Evolutionary conservation across 352 stramenopile species (phyloP).

Genomic region (Paralagenidium karlingii): DNA sequence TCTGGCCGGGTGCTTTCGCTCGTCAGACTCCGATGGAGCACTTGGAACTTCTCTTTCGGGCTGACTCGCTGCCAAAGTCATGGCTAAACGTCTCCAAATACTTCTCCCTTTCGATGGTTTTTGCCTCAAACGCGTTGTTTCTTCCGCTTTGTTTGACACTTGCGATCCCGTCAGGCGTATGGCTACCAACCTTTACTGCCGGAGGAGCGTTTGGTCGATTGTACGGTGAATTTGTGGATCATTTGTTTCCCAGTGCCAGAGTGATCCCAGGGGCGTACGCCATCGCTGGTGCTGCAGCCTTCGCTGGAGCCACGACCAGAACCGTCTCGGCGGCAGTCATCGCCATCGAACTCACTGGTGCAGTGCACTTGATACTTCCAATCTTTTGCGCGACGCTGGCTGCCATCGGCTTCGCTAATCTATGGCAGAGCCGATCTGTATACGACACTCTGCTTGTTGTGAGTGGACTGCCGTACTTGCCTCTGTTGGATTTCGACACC

Average conservation of each 20-base stretch:
- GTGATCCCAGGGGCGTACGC: constrained; percentile 63
- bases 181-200: constrained; percentile 76
- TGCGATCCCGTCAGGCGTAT: constrained; percentile 68
- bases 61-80: constrained; percentile 18
- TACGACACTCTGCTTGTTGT: constrained; percentile 76
- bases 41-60: constrained; percentile 47
- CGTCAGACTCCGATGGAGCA: constrained; percentile 40
- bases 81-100: constrained; percentile 56
- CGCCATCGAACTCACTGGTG: constrained; percentile 73
- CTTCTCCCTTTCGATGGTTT: constrained; percentile 38
- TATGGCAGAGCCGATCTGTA: constrained; percentile 61
- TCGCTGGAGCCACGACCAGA: constrained; percentile 50
- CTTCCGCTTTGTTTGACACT: constrained; percentile 76
- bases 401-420: constrained; percentile 45
- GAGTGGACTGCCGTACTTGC: constrained; percentile 68
- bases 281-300: constrained; percentile 62
- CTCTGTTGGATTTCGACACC: constrained; percentile 66
- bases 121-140: constrained; percentile 36
- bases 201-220: constrained; percentile 68
- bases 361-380: constrained; percentile 71
- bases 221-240: constrained; percentile 44
- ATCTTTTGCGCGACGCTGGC: constrained; percentile 62
- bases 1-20: constrained; percentile 55
- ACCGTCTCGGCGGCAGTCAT: constrained; percentile 79
- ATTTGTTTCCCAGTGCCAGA: constrained; percentile 15